Conservation (phyloP, 805 yeast genomes). For the Yamadazyma endophytica region DNA sequence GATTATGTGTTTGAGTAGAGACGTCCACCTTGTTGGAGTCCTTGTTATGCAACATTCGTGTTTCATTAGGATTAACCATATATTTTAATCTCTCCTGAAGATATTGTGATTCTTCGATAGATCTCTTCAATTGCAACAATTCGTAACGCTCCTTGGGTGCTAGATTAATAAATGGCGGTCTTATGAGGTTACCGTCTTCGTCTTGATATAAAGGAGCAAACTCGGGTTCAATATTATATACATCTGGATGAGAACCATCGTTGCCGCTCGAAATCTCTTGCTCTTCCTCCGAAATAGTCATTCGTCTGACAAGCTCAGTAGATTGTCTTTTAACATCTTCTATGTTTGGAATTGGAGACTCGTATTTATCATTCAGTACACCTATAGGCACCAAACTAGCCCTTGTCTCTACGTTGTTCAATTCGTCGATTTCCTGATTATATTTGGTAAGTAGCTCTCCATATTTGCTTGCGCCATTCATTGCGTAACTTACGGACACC, state of each 20-base stretch:
- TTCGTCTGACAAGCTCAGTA: conserved; percentile 4
- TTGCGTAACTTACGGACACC: conserved; percentile 12
- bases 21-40: conserved; percentile 34
- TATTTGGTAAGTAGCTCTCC: conserved; percentile 7
- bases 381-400: conserved; percentile 8
- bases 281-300: background rate
- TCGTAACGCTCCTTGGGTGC: conserved; percentile 42
- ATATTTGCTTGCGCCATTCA: conserved; percentile 6
- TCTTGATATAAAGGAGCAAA: conserved; percentile 33
- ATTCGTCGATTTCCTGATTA: conserved; percentile 18
- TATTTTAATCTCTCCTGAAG: conserved; percentile 31
- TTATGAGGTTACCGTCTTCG: conserved; percentile 31
- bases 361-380: conserved; percentile 5
- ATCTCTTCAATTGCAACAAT: conserved; percentile 34
- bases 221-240: conserved; percentile 34
- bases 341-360: conserved; percentile 14
- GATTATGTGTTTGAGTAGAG: conserved; percentile 38
- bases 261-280: background rate
- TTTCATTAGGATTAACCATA: conserved; percentile 39
- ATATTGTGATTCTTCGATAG: conserved; percentile 32
- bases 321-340: conserved; percentile 9
- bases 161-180: conserved; percentile 42
- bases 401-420: conserved; percentile 20
- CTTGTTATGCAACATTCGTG: conserved; percentile 8
- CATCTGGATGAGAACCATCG: conserved; percentile 17